These are phyloP conservation scores for Lepidium sativum DNA, from an alignment of 345 rosid genomes.

Conservation along the genomic window DNA sequence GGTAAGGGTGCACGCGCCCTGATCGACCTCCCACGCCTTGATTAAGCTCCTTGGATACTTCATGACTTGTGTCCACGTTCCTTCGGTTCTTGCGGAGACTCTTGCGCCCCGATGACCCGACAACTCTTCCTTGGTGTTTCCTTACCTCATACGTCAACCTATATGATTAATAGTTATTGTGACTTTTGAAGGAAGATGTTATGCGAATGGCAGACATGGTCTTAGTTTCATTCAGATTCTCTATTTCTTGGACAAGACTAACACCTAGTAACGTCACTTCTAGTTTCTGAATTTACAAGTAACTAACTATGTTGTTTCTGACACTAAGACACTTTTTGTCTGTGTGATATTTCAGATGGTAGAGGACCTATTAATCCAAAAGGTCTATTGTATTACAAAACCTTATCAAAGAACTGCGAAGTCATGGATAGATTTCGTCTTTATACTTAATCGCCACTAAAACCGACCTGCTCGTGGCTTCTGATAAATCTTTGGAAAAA, in stretches of 20 bases:
- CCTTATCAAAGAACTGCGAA: conserved; percentile 40
- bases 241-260: conserved; percentile 83
- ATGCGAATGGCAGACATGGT: conserved; percentile 57
- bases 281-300: background rate
- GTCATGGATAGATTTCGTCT: conserved; percentile 28
- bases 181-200: conserved; percentile 56
- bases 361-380: conserved; percentile 54
- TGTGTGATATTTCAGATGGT: conserved; percentile 37
- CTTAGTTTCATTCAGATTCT: conserved; percentile 61
- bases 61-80: no score
- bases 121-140: no score
- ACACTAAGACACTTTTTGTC: background rate
- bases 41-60: no score
- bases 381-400: conserved; percentile 52
- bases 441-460: background rate
- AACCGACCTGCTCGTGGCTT: background rate
- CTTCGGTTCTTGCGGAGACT: no score
- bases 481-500: background rate
- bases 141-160: no score
- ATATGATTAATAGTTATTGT: no score
- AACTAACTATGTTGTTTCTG: background rate
- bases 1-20: no score
- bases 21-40: no score
- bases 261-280: conserved; percentile 42
- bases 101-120: no score